A percentile compares a stretch with the other conserved stretches of the same genome.
These are phyloP conservation scores for Podaxis rugospora DNA, from an alignment of 768 basidiomycete species.

Conservation along the genomic window DNA sequence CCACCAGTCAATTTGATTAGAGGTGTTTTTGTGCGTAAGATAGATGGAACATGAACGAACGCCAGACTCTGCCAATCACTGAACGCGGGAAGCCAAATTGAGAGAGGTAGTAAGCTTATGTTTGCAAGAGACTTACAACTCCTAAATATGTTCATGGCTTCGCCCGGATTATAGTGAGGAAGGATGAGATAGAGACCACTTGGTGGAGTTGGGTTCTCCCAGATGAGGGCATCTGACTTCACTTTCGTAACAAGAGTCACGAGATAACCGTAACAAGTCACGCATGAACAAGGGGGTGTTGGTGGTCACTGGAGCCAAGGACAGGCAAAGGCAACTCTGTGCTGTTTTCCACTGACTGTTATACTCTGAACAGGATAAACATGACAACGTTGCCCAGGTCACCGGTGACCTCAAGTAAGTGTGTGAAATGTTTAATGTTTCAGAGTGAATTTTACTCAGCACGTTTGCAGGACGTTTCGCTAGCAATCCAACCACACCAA, in stretches of 20 bases:
- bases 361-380: not conserved
- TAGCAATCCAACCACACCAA: conserved; percentile 4
- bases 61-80: conserved; percentile 95
- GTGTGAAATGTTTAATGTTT: not conserved
- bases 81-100: conserved; percentile 2
- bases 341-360: not conserved
- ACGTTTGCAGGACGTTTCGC: not conserved
- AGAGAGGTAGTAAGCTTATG: not conserved
- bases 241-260: conserved; percentile 36
- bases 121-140: conserved; percentile 49
- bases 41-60: conserved; percentile 45
- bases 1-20: conserved; percentile 11
- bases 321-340: not conserved
- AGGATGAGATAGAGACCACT: conserved; percentile 10
- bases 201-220: conserved; percentile 11
- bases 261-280: conserved; percentile 15
- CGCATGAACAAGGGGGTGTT: not conserved
- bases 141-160: conserved; percentile 78
- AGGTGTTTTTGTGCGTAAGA: conserved; percentile 7
- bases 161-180: not conserved
- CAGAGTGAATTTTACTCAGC: not conserved
- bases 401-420: not conserved
- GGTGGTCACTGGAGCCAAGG: not conserved
- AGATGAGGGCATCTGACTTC: conserved; percentile 19
- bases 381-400: not conserved